Base-by-base conservation (phyloP, 2,329 filamentous ascomycete species). In the Gaeumannomyces sp. region DNA sequence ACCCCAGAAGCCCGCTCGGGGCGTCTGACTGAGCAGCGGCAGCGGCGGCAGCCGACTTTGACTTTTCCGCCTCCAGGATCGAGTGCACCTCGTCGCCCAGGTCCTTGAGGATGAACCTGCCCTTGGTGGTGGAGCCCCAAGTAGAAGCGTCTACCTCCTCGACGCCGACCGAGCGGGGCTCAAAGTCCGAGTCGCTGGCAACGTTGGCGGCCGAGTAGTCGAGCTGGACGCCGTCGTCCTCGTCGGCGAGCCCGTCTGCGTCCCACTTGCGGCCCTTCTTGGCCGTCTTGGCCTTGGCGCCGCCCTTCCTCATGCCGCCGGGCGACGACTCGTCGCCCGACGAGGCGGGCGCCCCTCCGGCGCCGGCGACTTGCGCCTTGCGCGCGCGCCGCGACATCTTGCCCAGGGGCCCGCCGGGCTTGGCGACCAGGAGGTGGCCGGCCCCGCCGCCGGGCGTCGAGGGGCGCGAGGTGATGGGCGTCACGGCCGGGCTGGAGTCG, bases 201-300 rank as follows among this genome's bases (percentile, higher is more conserved):
- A 77, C 80, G 60, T 82, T 83, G 27, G 81, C 77, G 4, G 83
- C 84, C n/a, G 95, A 99, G 77, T 98, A 99, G 78, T 99, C 95
- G 45, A 99, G 82, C 66, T 91, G 86, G 22, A 89, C 83, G 71
- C 86, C 87, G 66, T 91, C 90, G 65, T 92, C 91, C 73, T 96
- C 94, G 68, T 93, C 91, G 8, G 92, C 92, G 70, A 89, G 81
- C 4, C 95, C 95, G 73, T 97, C 92, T 6, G 90, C 91, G 72
- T 93, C 91, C 95, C 95, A 99, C 73, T 90, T 93, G 68, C 95
- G 87, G 71, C 92, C 92, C 75, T 92, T 93, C 81, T 98, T 98
- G 11, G 79, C 82, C 16, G 81, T 77, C 69, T 86, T 87, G 31
- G 81, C 74, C 74, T 80, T 86, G 25, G 80, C 74, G 71, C 86